Conservation (phyloP, 2,329 filamentous ascomycete genomes). For the Paraphoma sp. region DNA sequence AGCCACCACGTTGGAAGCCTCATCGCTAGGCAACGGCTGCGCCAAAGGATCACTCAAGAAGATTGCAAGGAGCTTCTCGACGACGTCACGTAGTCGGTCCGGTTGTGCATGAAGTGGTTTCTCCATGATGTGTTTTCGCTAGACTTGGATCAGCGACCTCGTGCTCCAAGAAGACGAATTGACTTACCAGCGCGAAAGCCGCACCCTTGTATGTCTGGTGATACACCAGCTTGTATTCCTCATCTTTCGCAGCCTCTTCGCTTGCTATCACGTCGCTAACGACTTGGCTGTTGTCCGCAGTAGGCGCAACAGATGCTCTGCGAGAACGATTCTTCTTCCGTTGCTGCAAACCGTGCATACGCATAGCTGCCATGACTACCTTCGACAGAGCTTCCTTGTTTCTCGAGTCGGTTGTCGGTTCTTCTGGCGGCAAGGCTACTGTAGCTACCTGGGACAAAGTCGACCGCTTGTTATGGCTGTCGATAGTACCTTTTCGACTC, state of each 20-base stretch:
- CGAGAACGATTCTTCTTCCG: conserved; percentile 45
- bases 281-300: conserved; percentile 18
- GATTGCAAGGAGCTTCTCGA: conserved; percentile 54
- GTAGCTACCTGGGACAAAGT: conserved; percentile 45
- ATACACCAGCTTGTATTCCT: conserved; percentile 61
- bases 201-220: conserved; percentile 59
- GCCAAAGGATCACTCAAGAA: conserved; percentile 55
- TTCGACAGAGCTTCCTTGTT: conserved; percentile 59
- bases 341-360: conserved; percentile 58
- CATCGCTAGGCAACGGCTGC: conserved; percentile 19
- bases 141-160: not conserved
- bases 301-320: conserved; percentile 29
- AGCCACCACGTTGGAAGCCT: conserved; percentile 21
- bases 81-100: conserved; percentile 54
- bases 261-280: conserved; percentile 20
- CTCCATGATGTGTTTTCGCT: conserved; percentile 49
- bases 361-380: conserved; percentile 62
- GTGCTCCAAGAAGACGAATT: not conserved
- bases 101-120: conserved; percentile 48
- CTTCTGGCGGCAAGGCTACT: conserved; percentile 34
- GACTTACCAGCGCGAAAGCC: conserved; percentile 53
- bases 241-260: conserved; percentile 50
- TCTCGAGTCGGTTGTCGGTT: conserved; percentile 44
- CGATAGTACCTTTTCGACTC: conserved; percentile 37
- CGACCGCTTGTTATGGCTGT: conserved; percentile 37